Evolutionary conservation across 257 asterid species (phyloP), one percentile per base, ranked within the genome.

Genomic region (Ocimum tenuiflorum): DNA sequence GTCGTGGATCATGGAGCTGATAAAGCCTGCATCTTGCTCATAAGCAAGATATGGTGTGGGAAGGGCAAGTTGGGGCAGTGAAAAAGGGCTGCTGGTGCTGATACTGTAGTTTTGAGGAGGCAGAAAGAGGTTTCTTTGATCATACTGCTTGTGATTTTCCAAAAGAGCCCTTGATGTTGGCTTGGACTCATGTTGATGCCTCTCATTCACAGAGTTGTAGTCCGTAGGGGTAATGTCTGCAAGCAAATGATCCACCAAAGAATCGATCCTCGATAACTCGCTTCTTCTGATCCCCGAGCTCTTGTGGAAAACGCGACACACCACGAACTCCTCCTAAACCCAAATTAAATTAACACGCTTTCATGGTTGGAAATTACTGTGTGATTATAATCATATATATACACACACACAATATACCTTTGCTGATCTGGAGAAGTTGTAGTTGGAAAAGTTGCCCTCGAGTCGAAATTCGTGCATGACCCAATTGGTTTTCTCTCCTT

Each of bases 281-380:
- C 65, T 56, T 72, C 75, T 79, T 67, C 68, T 69, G 8, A 79
- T 47, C 29, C 73, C 85, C 4, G 56, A 53, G 65, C 58, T 83
- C 85, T 89, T 89, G 85, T 87, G 85, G 65, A 82, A 82, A 11
- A 89, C 82, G 55, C 77, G 76, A 24, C 86, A 79, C 7, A 89
- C 91, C 36, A 89, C 97, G 81, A 91, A 87, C 71, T 88, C 94
- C 71, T 85, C 94, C 97, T n/a, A n/a, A n/a, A n/a, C n/a, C n/a
- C n/a, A n/a, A n/a, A n/a, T n/a, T n/a, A n/a, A n/a, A n/a, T n/a
- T n/a, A n/a, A n/a, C n/a, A n/a, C n/a, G n/a, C n/a, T n/a, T n/a
- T n/a, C n/a, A n/a, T n/a, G n/a, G n/a, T n/a, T n/a, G n/a, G n/a
- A n/a, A n/a, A n/a, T n/a, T n/a, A n/a, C n/a, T n/a, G n/a, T n/a